These are phyloP conservation scores for Flaveria linearis DNA, from an alignment of 129 eudicot genomes.

Conservation along the genomic window DNA sequence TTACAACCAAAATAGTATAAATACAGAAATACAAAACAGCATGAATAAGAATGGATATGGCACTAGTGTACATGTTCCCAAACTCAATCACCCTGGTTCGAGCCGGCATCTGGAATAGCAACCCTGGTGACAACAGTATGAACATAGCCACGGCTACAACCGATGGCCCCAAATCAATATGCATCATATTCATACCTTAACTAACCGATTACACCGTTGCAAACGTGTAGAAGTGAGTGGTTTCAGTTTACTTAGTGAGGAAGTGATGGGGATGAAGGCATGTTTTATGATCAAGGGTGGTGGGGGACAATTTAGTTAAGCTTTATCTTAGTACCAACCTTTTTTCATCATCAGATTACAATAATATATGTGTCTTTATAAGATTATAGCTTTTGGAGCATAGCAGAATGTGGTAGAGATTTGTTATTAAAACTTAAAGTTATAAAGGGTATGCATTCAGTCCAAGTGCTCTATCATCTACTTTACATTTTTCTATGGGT, in stretches of 20 bases:
- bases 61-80: conserved; percentile 94
- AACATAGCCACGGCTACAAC: conserved; percentile 91
- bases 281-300: conserved; percentile 29
- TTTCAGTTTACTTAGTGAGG: conserved; percentile 33
- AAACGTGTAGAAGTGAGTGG: neutral
- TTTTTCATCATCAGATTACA: conserved; percentile 35
- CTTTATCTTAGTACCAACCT: conserved; percentile 24
- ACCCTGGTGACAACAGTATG: conserved; percentile 78
- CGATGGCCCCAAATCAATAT: conserved; percentile 85
- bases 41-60: conserved; percentile 76
- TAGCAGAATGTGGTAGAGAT: conserved; percentile 23
- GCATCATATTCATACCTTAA: conserved; percentile 24
- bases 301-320: conserved; percentile 34
- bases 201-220: neutral
- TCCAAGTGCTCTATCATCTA: neutral
- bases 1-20: conserved; percentile 74
- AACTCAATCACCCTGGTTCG: conserved; percentile 80
- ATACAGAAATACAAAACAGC: conserved; percentile 75
- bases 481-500: neutral
- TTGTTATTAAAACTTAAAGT: conserved; percentile 16
- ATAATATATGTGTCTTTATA: conserved; percentile 23
- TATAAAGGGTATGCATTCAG: neutral
- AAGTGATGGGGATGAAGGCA: conserved; percentile 32
- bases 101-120: conserved; percentile 87
- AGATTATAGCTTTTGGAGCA: conserved; percentile 22